A percentile compares a stretch with the other conserved stretches of the same genome.
phyloP scores from a whole-genome alignment of 495 filamentous ascomycete species.

The Parachaetomium inaequale region DNA sequence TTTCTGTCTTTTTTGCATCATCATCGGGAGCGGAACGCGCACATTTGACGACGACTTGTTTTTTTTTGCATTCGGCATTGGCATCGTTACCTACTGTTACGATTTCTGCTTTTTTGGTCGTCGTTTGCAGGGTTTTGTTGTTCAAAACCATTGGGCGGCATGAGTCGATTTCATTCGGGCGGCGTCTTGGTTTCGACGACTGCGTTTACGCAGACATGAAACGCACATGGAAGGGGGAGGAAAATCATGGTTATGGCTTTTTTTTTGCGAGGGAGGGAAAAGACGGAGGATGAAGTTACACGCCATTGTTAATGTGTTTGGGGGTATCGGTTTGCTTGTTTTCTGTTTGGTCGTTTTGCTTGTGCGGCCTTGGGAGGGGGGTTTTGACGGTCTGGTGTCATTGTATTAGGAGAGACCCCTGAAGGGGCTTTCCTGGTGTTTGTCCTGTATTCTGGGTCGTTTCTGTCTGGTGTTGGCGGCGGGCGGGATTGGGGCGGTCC shows the following conservation, averaged over 20 bases:
- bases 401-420: too few relatives aligned
- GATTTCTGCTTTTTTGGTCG: not conserved
- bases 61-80: constrained; percentile 1
- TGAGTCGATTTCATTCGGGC: not conserved
- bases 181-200: constrained; percentile 2
- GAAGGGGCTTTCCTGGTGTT: not conserved
- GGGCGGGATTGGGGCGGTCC: constrained; percentile 5
- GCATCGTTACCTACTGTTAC: not conserved
- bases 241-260: not conserved
- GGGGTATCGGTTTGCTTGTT: not conserved
- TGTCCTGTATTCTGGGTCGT: not conserved
- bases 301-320: constrained; percentile 3
- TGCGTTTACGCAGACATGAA: constrained; percentile 1
- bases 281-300: not conserved
- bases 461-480: not conserved
- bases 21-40: not conserved
- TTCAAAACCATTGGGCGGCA: not conserved
- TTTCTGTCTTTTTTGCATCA: constrained; percentile 1
- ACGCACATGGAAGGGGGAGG: not conserved
- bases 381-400: not conserved
- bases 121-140: not conserved
- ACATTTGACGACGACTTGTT: constrained; percentile 2
- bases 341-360: not conserved
- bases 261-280: not conserved
- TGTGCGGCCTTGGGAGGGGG: not conserved